These are phyloP conservation scores for Zygosaccharomyces kombuchaensis DNA, from an alignment of 805 yeast species.

Conservation along the genomic window DNA sequence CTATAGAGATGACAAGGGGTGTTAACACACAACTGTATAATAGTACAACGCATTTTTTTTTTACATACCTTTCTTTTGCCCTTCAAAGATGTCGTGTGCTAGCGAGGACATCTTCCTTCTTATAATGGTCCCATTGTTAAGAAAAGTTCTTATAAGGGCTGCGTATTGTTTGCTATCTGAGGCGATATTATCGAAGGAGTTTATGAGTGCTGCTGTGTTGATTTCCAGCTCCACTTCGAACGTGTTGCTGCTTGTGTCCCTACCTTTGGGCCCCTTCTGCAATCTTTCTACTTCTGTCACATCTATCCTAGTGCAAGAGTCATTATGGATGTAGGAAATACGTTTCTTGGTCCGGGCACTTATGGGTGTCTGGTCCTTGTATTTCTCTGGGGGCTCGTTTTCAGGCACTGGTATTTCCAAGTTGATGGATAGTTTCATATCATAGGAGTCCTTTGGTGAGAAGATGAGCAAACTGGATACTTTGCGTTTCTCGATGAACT, in stretches of 20 bases:
- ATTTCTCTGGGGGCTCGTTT: constrained; percentile 50
- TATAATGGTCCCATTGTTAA: constrained; percentile 55
- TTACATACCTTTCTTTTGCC: constrained; percentile 32
- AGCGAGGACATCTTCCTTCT: constrained; percentile 35
- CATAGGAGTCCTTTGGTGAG: constrained; percentile 74
- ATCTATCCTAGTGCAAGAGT: constrained; percentile 69
- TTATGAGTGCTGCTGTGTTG: constrained; percentile 40
- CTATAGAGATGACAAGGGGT: constrained; percentile 43
- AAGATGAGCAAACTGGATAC: constrained; percentile 67
- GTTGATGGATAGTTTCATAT: constrained; percentile 69
- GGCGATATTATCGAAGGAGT: constrained; percentile 39
- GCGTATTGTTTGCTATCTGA: constrained; percentile 53
- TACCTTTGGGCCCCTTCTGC: constrained; percentile 23
- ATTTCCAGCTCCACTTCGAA: constrained; percentile 52
- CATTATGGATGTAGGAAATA: constrained; percentile 64
- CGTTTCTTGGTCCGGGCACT: constrained; percentile 68
- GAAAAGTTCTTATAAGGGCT: constrained; percentile 50
- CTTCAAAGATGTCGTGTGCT: constrained; percentile 36
- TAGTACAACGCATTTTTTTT: constrained; percentile 3
- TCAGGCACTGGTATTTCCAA: constrained; percentile 65
- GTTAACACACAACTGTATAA: constrained; percentile 6
- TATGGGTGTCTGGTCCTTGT: constrained; percentile 50
- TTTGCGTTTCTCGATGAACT: constrained; percentile 68
- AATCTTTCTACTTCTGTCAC: constrained; percentile 52
- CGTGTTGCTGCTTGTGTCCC: constrained; percentile 27